Evolutionary conservation across 805 yeast species (phyloP), one percentile per base, ranked within the genome.

Genomic region (Kluyveromyces siamensis): DNA sequence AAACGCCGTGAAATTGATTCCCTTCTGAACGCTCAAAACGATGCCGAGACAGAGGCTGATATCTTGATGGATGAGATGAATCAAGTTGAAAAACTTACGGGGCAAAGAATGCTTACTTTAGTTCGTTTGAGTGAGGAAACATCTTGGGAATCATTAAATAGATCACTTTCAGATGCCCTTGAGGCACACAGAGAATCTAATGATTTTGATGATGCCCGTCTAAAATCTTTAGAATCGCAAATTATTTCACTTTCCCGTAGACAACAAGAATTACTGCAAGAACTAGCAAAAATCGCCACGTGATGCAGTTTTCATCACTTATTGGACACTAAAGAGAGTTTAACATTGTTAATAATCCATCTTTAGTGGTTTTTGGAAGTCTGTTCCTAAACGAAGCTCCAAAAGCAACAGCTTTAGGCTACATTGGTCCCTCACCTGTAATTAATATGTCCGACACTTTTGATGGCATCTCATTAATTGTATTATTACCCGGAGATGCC

Each of bases 1-100:
- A 58, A 56, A 43, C 54, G 50, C 33, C 40, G 45, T 27, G 16
- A 48, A 6, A 65, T 65, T 10, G 52, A 55, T 42, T 49, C 51
- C 1, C 62, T 65, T 1, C n/a, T 63, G 3, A 40, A 41, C 8
- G 49, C 27, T 21, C 38, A 43, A 4, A 38, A 43, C 6, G 39
- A 33, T n/a, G 14, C 45, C 9, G 19, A n/a, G 6, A 17, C 17
- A 2, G 37, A 25, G 8, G 17, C 19, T 14, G 45, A 41, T 6
- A 8, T 43, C 21, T 21, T 43, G 17, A 16, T 21, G 16, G 33
- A 43, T 7, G 45, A 43, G 17, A n/a, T 33, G 10, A 16, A 33
- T n/a, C 39, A 43, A 17, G 27, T 43, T n/a, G 30, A 43, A 7
- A 43, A 19, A n/a, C 18, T 43, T 7, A 43, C 27, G 7, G 45